Base-by-base conservation (phyloP, 805 yeast genomes). In the Tetrapisispora taiwanensis region DNA sequence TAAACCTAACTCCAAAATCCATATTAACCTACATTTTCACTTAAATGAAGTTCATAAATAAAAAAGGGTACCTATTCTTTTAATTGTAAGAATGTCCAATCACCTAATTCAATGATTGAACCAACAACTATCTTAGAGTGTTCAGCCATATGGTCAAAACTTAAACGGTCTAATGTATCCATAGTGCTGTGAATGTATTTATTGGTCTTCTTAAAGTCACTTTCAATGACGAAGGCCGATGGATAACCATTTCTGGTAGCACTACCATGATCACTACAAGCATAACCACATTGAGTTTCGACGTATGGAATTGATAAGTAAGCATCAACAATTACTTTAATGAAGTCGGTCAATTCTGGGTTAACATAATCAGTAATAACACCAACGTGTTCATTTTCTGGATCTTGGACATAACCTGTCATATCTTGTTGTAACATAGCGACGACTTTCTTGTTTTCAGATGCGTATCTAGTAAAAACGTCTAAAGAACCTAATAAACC, bases 351-450 rank as follows among this genome's bases (percentile, higher is more conserved):
- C 48, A 86, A 72, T 4, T 52, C 64, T 0, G 63, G 60, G 22
- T 79, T 70, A 1, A 83, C 79, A 59, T 74, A 79, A 67, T 87
- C 95, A 2, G 76, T 74, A 46, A 88, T 77, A 36, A 90, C 70
- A n/a, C 96, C 96, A 53, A 89, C 73, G 59, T 87, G 62, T 69
- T 78, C 53, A 59, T 67, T 46, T 73, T 81, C 26, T 50, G 79
- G 67, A 35, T 71, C 74, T 30, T 70, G 68, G 2, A 81, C 74
- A 57, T 71, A 86, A 0, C 95, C 96, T 3, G 95, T 84, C 95
- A 89, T 89, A 60, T 90, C 98, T 60, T 87, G 95, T 64, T 90
- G 96, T 33, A 90, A 68, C 92, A 88, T 82, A 5, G 89, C 88
- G 27, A 79, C 74, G 19, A 90, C 87, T 7, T 72, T 67, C 39